Evolutionary conservation across 225 moss, liverwort and hornwort genomes (phyloP).

Genomic region (Rhytidiadelphus loreus): DNA sequence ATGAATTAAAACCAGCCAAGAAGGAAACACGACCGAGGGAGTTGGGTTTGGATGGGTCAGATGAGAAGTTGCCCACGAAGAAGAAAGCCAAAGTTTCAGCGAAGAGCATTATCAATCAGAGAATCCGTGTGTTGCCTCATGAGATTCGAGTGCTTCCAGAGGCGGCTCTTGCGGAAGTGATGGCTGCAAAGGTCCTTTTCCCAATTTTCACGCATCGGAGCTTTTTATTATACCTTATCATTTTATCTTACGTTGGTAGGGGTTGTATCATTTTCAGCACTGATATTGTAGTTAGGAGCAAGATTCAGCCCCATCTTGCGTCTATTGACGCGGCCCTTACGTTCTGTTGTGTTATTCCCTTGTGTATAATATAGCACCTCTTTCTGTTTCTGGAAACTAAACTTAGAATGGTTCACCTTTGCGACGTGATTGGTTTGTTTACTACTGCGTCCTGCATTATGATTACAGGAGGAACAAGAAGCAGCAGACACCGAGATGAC

Average conservation of each 20-base stretch:
- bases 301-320: not conserved
- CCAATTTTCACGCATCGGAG: not conserved
- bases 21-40: slow-evolving; percentile 36
- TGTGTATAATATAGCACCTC: not conserved
- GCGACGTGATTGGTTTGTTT: not conserved
- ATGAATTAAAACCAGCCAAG: slow-evolving; percentile 13
- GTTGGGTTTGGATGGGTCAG: slow-evolving; percentile 1
- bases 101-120: slow-evolving; percentile 35
- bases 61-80: slow-evolving; percentile 19
- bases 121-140: slow-evolving; percentile 21
- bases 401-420: not conserved
- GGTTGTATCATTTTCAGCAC: not conserved
- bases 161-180: slow-evolving; percentile 65
- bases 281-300: not conserved
- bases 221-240: not conserved
- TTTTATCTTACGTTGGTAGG: not conserved
- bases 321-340: not conserved
- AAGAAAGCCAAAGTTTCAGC: slow-evolving; percentile 38
- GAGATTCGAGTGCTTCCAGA: slow-evolving; percentile 47
- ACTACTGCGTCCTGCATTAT: not conserved
- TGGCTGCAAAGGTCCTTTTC: slow-evolving; percentile 49
- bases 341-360: not conserved
- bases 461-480: slow-evolving; percentile 15
- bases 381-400: not conserved
- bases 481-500: slow-evolving; percentile 16